Evolutionary conservation across 768 basidiomycete species (phyloP), one percentile per base, ranked within the genome.

Genomic region (Megacollybia marginata): DNA sequence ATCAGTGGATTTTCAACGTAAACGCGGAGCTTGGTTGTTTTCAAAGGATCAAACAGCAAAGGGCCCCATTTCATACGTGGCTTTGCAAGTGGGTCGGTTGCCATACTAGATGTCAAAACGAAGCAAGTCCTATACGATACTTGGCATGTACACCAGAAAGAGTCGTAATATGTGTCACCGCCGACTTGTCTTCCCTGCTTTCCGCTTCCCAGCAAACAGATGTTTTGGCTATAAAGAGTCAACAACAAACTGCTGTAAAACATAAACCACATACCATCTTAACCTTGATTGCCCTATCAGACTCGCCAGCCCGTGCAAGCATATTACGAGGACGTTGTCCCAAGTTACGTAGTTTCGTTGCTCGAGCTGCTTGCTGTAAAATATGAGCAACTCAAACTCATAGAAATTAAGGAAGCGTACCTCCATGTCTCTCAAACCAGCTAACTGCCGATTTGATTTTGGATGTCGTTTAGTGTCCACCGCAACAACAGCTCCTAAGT

Each of bases 291-390:
- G 76, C 76, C 55, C 89, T 82, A 70, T 94, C 92, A 51, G 80
- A 74, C 76, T 99, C 95, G 51, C 89, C 90, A 35, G 93, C 94
- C 63, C 86, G 91, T 20, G 92, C 95, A 42, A 83, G 75, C 74
- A 82, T 81, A 65, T 95, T 95, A 52, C 92, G 85, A 48, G 78
- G 79, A 56, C 95, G 77, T 64, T 95, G 92, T 6, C 85, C 85
- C 48, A 95, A 78, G 59, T 91, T 89, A 56, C 90, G 86, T 51
- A 97, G 73, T 60, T 85, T 81, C 64, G 79, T 69, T 15, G 95
- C 90, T 62, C 84, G 85, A 52, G 80, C 73, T 32, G 75, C 80
- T 84, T 96, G 91, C 83, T 89, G 55, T 35, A 55, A 38, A 19
- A 43, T 46, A 28, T 48, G 43, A 15, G 55, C 20, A 28, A 59